Conservation (phyloP, 768 basidiomycete genomes). For the Trichaptum fuscoviolaceum region DNA sequence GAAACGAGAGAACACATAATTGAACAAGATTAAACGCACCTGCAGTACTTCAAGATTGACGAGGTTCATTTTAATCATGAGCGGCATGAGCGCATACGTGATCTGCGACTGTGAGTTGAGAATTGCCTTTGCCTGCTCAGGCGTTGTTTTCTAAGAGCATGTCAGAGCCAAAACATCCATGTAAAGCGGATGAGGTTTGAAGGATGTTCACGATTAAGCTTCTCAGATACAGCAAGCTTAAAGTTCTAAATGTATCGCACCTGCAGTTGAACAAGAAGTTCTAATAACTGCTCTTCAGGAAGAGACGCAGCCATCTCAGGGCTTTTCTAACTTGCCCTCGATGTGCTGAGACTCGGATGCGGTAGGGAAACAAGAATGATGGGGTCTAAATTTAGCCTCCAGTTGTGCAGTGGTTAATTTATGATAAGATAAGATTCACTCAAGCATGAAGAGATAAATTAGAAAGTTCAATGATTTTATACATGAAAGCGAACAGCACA, state of each 20-base stretch:
- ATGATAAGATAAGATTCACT: neutral
- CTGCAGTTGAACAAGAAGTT: slow-evolving; percentile 73
- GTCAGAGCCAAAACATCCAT: slow-evolving; percentile 7
- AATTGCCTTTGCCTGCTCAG: slow-evolving; percentile 61
- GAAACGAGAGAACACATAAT: neutral
- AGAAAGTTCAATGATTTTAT: neutral
- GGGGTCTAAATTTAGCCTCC: neutral
- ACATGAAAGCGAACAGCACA: neutral
- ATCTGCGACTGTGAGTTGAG: slow-evolving; percentile 71
- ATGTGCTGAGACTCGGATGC: too few species aligned
- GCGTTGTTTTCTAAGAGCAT: slow-evolving; percentile 59
- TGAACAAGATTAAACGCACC: slow-evolving; percentile 31
- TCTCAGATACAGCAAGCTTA: neutral
- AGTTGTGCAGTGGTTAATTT: neutral
- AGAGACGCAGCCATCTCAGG: slow-evolving; percentile 23
- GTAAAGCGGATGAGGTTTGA: neutral
- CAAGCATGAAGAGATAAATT: neutral
- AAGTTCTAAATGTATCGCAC: slow-evolving; percentile 21
- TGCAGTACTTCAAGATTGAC: slow-evolving; percentile 73
- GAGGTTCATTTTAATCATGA: slow-evolving; percentile 75
- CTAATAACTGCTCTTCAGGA: slow-evolving; percentile 63
- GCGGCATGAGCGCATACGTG: slow-evolving; percentile 67
- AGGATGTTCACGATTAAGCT: neutral
- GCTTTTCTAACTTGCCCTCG: too few species aligned
- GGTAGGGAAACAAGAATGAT: neutral